These are phyloP conservation scores for Arachnopeziza araneosa DNA, from an alignment of 2,329 filamentous ascomycete species.

Conservation along the genomic window DNA sequence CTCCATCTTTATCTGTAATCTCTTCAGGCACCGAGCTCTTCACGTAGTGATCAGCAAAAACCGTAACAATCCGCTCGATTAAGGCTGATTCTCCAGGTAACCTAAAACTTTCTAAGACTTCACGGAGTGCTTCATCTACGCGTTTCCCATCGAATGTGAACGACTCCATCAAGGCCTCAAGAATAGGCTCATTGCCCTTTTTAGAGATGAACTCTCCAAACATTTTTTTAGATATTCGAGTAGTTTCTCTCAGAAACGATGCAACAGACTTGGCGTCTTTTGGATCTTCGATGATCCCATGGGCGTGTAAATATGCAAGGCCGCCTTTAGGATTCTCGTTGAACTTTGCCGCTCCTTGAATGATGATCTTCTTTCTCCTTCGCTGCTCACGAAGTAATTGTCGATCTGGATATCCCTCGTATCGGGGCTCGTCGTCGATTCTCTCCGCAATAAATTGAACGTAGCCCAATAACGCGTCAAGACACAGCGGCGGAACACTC, in stretches of 20 bases:
- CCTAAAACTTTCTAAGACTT: constrained; percentile 86
- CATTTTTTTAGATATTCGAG: constrained; percentile 81
- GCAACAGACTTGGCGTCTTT: constrained; percentile 73
- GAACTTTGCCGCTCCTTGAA: constrained; percentile 83
- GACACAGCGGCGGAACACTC: constrained; percentile 89
- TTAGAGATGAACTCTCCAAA: constrained; percentile 94
- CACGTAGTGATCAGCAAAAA: constrained; percentile 83
- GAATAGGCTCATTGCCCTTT: constrained; percentile 75
- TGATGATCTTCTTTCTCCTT: constrained; percentile 78
- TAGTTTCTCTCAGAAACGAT: constrained; percentile 81
- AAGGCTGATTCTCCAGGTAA: constrained; percentile 88
- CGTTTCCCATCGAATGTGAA: constrained; percentile 85
- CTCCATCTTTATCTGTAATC: constrained; percentile 78
- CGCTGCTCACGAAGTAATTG: constrained; percentile 64
- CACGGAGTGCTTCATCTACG: constrained; percentile 82
- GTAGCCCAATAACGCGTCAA: constrained; percentile 86
- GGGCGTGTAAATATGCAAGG: constrained; percentile 75
- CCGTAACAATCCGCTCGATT: constrained; percentile 86
- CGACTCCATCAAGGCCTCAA: constrained; percentile 77
- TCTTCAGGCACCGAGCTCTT: constrained; percentile 62
- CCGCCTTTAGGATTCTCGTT: constrained; percentile 92
- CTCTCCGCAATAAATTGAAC: constrained; percentile 89
- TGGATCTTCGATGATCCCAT: constrained; percentile 76
- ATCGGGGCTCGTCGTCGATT: constrained; percentile 62
- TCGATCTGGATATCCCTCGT: constrained; percentile 62